Conservation (phyloP, 257 asterid species). For the Capsicum chinense region DNA sequence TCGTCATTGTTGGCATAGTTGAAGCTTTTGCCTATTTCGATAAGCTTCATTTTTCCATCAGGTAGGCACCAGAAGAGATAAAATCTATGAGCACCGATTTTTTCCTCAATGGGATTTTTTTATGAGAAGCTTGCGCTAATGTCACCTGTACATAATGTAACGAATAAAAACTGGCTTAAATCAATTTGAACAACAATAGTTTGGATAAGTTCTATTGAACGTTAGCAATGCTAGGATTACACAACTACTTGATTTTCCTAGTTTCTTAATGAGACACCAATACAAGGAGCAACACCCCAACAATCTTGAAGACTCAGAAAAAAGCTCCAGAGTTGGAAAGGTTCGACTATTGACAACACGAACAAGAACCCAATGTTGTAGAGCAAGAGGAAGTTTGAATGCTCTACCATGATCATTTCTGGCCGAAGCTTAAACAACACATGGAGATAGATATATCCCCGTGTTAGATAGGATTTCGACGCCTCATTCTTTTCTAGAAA, state of each 20-base stretch:
- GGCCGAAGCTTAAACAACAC: background rate
- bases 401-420: background rate
- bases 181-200: conserved; percentile 53
- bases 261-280: conserved; percentile 61
- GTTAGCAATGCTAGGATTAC: conserved; percentile 63
- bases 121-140: conserved; percentile 66
- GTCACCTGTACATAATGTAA: conserved; percentile 53
- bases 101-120: conserved; percentile 73
- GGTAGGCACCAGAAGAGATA: conserved; percentile 45
- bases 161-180: conserved; percentile 59
- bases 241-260: conserved; percentile 54
- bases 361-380: background rate
- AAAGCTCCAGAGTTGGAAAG: conserved; percentile 44
- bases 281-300: conserved; percentile 63
- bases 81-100: conserved; percentile 72
- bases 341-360: background rate
- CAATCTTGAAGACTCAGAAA: conserved; percentile 35
- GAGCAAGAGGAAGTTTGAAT: background rate
- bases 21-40: conserved; percentile 86
- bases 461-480: background rate
- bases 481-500: background rate
- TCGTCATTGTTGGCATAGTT: conserved; percentile 64
- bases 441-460: background rate
- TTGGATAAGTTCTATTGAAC: conserved; percentile 73
- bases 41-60: conserved; percentile 60